Base-by-base conservation (phyloP, 148 eudicot genomes). In the Diospyros lotus region DNA sequence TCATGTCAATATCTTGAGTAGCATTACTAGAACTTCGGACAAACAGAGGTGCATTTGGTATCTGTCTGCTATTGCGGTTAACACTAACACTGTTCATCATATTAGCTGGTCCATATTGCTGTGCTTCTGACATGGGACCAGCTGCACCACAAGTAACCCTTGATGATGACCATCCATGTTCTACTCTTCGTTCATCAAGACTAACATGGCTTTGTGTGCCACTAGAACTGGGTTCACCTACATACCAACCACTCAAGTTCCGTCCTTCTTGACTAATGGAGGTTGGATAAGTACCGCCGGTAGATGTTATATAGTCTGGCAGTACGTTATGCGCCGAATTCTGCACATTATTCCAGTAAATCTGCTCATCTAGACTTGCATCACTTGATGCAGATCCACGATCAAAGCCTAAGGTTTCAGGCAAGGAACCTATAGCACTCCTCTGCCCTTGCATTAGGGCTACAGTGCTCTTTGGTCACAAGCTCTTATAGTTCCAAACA, bases 361-460 rank as follows among this genome's bases (percentile, higher is more conserved):
- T 80, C 62, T 88, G 89, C 71, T 82, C 90, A 72, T 91, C 95
- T 67, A 89, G 54, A 76, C 81, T 85, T 64, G 82, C 78, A 74
- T 89, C 91, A 73, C 78, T 83, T 67, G 98, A 66, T 17, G 87
- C 61, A 46, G 97, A 82, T 67, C 89, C 92, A 76, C 80, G 88
- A 72, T 93, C 91, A 71, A 89, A 85, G 73, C 86, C 79, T 78
- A 95, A 73, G 63, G 87, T 74, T 82, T 90, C 97, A 62, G 96
- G 89, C 79, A 93, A 84, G 69, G 98, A 87, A 76, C 90, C 90
- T 61, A 89, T 65, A 52, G 93, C 80, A 86, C 95, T 87, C 86
- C 89, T 86, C 78, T 88, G 89, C 89, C 98, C 97, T 86, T 93
- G 97, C 99, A 96, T 96, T 82, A 73, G 80, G 82, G 79, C 80